Percentiles rank a stretch among this genome's conserved stretches.
Conservation (phyloP, 1,284 basidiomycete species). For the Leccinum proliferum region DNA sequence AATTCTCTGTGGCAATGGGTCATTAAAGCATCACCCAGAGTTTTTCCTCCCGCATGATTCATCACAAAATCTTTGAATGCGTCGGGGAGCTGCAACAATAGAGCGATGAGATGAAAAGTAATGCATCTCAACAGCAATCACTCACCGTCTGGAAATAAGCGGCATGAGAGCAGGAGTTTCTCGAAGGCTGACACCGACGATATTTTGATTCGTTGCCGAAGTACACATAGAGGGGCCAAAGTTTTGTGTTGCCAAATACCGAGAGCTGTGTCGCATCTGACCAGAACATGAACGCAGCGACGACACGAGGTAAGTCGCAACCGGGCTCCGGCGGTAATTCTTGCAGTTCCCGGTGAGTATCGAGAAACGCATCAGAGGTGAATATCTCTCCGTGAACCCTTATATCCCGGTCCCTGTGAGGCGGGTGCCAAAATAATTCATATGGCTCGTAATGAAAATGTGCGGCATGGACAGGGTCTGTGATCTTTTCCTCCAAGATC, state of each 20-base stretch:
- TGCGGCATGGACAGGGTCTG: background rate
- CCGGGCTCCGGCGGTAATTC: background rate
- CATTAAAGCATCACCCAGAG: background rate
- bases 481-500: background rate
- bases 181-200: background rate
- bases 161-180: background rate
- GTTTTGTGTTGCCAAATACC: background rate
- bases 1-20: background rate
- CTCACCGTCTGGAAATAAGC: background rate
- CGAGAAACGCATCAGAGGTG: background rate
- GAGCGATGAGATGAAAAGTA: background rate
- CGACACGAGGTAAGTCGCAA: background rate
- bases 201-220: background rate
- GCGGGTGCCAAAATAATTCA: background rate
- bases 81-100: background rate
- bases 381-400: background rate
- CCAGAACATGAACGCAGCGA: background rate
- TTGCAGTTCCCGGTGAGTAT: background rate
- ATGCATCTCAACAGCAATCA: background rate
- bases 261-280: background rate
- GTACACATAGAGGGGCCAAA: background rate
- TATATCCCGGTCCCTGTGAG: background rate
- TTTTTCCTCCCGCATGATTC: background rate
- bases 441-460: background rate
- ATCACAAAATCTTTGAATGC: background rate